Base-by-base conservation (phyloP, 176 grass and related monocot genomes). In the Musa troglodytarum region DNA sequence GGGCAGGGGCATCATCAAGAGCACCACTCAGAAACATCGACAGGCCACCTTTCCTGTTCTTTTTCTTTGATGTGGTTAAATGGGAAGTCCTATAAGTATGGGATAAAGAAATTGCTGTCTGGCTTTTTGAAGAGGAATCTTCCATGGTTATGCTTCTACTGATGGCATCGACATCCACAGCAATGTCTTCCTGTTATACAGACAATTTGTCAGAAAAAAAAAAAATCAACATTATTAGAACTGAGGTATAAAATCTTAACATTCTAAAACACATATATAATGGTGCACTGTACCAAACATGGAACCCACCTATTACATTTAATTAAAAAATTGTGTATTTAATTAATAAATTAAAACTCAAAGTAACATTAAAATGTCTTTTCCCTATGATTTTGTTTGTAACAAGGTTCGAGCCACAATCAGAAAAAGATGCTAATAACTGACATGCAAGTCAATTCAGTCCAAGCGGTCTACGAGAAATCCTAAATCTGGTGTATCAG, bases 21-120 rank as follows among this genome's bases (percentile, higher is more conserved):
- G 95, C 95, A 82, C 95, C 91, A 76, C 82, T 94, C 75, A 99
- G 79, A 81, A 99, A 99, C 84, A 94, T 70, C 11, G 95, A 99
- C 53, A 99, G 54, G 21, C 95, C 95, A 69, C 91, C 95, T 88
- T 94, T 99, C 76, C 83, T 87, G 23, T 89, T 94, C 71, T 99
- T 99, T 87, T 99, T 99, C 69, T 94, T 99, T 34, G 85, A 87
- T 69, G 84, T 77, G 71, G 49, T 82, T 78, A 70, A 76, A 16
- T 65, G 73, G 19, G 83, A 78, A 80, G 56, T 76, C 85, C 89
- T 94, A 71, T 82, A 81, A 49, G 73, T 64, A 74, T 77, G 58
- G 20, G 81, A 55, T 86, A 73, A 82, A 77, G 83, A 76, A 58
- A 74, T 81, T 53, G 49, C 61, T 79, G 81, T 82, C 65, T 81